These are phyloP conservation scores for Neurospora sp. DNA, from an alignment of 495 filamentous ascomycete genomes.

Conservation along the genomic window DNA sequence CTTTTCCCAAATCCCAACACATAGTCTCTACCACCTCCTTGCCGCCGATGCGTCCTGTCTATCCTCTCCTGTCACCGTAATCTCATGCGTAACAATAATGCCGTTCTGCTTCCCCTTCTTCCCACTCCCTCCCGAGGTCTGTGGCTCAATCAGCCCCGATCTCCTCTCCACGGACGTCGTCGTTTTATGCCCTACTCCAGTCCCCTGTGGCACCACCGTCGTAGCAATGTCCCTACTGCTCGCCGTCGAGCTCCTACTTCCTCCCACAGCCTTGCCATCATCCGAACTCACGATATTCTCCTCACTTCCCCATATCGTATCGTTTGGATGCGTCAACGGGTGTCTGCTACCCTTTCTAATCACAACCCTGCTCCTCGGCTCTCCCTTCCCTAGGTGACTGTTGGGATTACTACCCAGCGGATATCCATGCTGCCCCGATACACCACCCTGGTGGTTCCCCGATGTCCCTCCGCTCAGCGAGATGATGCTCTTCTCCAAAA, in stretches of 20 bases:
- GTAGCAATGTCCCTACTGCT: background rate
- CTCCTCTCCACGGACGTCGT: background rate
- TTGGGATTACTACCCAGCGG: background rate
- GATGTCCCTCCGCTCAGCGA: background rate
- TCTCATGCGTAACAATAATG: constrained; percentile 1
- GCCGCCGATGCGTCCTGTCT: background rate
- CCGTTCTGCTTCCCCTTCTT: background rate
- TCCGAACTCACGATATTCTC: constrained; percentile 27
- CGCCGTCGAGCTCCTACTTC: background rate
- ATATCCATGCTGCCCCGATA: background rate
- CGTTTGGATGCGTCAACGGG: constrained; percentile 22
- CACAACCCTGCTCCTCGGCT: background rate
- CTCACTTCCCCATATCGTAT: constrained; percentile 29
- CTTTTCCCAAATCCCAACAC: too few species aligned
- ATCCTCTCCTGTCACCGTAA: constrained; percentile 2
- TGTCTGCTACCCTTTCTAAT: constrained; percentile 19
- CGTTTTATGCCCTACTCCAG: background rate
- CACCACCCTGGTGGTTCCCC: background rate
- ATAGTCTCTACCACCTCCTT: background rate
- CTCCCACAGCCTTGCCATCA: background rate
- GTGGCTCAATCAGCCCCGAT: background rate
- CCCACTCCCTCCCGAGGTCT: background rate
- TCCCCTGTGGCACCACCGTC: background rate
- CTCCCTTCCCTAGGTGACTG: background rate
- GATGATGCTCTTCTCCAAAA: background rate